Evolutionary conservation across 2,329 filamentous ascomycete genomes (phyloP), one percentile per base, ranked within the genome.

Genomic region (Botrytis sinoallii): DNA sequence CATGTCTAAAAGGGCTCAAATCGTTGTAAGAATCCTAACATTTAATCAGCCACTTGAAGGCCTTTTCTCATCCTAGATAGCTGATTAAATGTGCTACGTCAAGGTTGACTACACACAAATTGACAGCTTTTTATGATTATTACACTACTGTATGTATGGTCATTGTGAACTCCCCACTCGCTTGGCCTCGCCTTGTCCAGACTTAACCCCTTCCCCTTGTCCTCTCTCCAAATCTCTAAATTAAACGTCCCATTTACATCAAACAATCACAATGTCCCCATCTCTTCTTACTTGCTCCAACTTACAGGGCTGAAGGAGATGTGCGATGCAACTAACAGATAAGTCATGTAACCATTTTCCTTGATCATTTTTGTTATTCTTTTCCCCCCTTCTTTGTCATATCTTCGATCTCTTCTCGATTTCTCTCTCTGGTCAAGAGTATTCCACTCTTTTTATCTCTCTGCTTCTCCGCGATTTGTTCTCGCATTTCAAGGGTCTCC

Each of bases 211-310:
- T 68, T 55, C 65, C 65, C 65, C 65, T 68, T 55, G 65, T 57
- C n/a, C 46, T 68, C 46, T 68, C 65, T 29, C 25, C 25, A 67
- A 40, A 68, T 60, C 20, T 71, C 44, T 14, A 57, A 66, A 71
- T 71, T 71, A 63, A 71, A 71, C 71, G 75, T 85, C 82, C 83
- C 83, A 85, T 86, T 81, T 85, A 85, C 83, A 83, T 87, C 86
- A 88, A 87, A 88, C 86, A 79, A 70, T 48, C 8, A 52, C 32
- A 71, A 65, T 71, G 40, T 73, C 71, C 57, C 35, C 32, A 59
- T 48, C 25, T 52, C 52, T 57, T 67, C 25, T 35, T 70, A 61
- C 63, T 55, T 59, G 68, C 68, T 63, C 12, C 70, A 48, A 69
- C 64, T 66, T 73, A 70, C 77, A 77, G 74, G 69, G 69, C 69